phyloP scores from a whole-genome alignment of 2,329 filamentous ascomycete genomes.

The Epichloe sp. region DNA sequence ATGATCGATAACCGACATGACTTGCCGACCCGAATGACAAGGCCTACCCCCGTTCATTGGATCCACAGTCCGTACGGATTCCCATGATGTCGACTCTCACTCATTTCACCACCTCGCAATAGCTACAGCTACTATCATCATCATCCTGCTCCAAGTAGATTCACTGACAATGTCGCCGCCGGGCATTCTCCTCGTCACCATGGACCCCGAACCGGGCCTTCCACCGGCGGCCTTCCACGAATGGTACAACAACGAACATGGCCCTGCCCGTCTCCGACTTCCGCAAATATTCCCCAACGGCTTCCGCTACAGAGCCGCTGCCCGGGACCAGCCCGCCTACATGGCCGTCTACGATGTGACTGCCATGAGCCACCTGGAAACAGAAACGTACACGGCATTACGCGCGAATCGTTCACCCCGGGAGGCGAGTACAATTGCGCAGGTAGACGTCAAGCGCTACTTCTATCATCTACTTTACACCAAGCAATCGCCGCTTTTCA shows the following conservation, averaged over 20 bases:
- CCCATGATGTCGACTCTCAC: too few relatives aligned
- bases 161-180: constrained; percentile 26
- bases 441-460: constrained; percentile 52
- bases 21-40: too few relatives aligned
- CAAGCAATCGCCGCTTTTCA: constrained; percentile 42
- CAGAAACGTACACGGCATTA: constrained; percentile 55
- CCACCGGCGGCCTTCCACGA: constrained; percentile 65
- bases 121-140: too few relatives aligned
- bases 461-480: constrained; percentile 56
- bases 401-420: constrained; percentile 42
- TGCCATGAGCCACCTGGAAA: constrained; percentile 57
- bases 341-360: constrained; percentile 74
- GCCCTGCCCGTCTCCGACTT: constrained; percentile 64
- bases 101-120: too few relatives aligned
- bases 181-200: constrained; percentile 74
- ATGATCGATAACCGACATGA: too few relatives aligned
- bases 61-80: too few relatives aligned
- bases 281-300: constrained; percentile 63
- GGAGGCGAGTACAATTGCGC: constrained; percentile 40
- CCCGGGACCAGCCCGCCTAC: constrained; percentile 51
- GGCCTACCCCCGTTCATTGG: too few relatives aligned
- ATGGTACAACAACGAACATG: constrained; percentile 92
- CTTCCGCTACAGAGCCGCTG: constrained; percentile 61
- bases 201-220: constrained; percentile 60
- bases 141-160: too few relatives aligned